Percentiles rank a stretch among this genome's conserved stretches.
Evolutionary conservation across 805 yeast genomes (phyloP).

Genomic region (Metschnikowia shivogae): DNA sequence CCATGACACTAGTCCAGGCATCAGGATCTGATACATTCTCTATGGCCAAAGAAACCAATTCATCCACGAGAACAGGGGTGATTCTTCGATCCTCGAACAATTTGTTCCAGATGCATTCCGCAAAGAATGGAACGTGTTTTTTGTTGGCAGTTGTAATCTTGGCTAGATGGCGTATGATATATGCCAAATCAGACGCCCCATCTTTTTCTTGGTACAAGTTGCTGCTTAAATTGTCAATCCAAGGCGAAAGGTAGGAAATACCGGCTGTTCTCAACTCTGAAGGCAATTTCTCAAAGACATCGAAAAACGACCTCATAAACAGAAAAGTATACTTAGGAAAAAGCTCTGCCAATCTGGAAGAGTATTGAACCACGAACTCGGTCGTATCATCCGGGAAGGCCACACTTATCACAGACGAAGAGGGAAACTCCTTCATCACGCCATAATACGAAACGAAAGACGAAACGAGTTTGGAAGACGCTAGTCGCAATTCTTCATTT

Average conservation of each 20-base stretch:
- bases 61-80: conserved; percentile 60
- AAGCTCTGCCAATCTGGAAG: conserved; percentile 50
- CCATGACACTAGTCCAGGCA: conserved; percentile 59
- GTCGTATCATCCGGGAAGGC: conserved; percentile 67
- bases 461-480: conserved; percentile 61
- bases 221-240: conserved; percentile 65
- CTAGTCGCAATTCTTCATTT: conserved; percentile 53
- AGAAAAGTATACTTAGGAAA: conserved; percentile 60
- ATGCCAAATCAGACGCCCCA: conserved; percentile 60
- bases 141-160: conserved; percentile 50
- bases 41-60: conserved; percentile 66
- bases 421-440: conserved; percentile 48
- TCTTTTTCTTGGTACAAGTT: conserved; percentile 54
- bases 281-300: conserved; percentile 38
- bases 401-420: conserved; percentile 45
- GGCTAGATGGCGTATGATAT: conserved; percentile 59
- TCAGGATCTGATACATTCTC: conserved; percentile 75
- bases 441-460: conserved; percentile 58
- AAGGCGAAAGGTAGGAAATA: conserved; percentile 58
- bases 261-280: conserved; percentile 37
- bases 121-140: conserved; percentile 40
- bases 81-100: conserved; percentile 59
- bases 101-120: conserved; percentile 54
- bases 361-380: conserved; percentile 54
- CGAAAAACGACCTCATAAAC: conserved; percentile 50